Conservation (phyloP, 768 basidiomycete genomes). For the Agaricus bisporus region DNA sequence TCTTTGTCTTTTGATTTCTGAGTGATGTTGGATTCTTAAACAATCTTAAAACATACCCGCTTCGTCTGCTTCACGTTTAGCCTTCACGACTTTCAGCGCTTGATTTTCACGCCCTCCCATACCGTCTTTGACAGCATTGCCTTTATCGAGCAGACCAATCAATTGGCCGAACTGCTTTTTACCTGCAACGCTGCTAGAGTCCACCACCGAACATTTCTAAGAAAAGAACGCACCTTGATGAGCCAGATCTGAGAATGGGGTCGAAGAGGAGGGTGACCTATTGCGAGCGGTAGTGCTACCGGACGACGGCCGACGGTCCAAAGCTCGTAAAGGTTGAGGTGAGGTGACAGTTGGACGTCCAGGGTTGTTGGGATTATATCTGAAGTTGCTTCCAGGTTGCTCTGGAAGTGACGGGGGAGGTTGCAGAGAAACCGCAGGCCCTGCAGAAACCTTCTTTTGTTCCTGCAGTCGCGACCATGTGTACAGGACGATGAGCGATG, state of each 20-base stretch:
- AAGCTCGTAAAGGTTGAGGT: conserved; percentile 69
- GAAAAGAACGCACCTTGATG: conserved; percentile 55
- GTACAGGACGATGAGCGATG: not conserved
- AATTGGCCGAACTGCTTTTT: conserved; percentile 85
- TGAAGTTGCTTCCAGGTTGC: conserved; percentile 31
- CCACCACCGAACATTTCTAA: not conserved
- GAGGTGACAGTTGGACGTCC: conserved; percentile 53
- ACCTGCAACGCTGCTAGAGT: conserved; percentile 32
- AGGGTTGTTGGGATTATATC: conserved; percentile 39
- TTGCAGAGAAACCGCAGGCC: conserved; percentile 26
- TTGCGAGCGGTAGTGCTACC: conserved; percentile 48
- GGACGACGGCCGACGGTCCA: conserved; percentile 69
- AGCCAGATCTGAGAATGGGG: conserved; percentile 81
- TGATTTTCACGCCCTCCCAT: conserved; percentile 54
- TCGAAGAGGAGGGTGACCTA: conserved; percentile 78
- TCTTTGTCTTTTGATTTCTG: conserved; percentile 60
- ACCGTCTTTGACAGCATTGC: conserved; percentile 55
- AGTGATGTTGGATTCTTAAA: not conserved
- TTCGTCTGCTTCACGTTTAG: conserved; percentile 88
- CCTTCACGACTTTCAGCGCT: conserved; percentile 70
- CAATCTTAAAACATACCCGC: conserved; percentile 47
- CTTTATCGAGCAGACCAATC: conserved; percentile 81
- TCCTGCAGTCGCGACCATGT: conserved; percentile 40
- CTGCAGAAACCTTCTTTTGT: conserved; percentile 45
- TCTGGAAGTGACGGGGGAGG: conserved; percentile 22